Evolutionary conservation across 2,329 filamentous ascomycete species (phyloP).

Genomic region (Aspergillus thermomutatus): DNA sequence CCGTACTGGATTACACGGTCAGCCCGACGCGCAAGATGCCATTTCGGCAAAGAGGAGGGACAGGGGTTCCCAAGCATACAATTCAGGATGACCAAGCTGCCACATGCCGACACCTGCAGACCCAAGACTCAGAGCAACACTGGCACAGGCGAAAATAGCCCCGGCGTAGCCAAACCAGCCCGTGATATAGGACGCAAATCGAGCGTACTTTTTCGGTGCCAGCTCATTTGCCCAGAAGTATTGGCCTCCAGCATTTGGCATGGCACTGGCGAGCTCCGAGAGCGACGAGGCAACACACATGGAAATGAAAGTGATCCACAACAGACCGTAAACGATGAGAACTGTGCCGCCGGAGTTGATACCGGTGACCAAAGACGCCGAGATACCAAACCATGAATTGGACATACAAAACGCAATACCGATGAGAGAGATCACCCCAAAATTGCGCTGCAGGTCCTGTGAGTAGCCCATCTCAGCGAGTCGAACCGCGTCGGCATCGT

Average conservation of each 20-base stretch:
- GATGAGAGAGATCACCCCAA: constrained; percentile 46
- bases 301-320: constrained; percentile 45
- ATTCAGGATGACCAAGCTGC: constrained; percentile 50
- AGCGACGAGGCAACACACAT: constrained; percentile 45
- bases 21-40: background rate
- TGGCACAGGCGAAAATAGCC: constrained; percentile 52
- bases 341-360: constrained; percentile 50
- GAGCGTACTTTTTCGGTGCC: constrained; percentile 43
- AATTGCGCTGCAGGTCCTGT: constrained; percentile 45
- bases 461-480: constrained; percentile 48
- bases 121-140: constrained; percentile 49
- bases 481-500: constrained; percentile 38
- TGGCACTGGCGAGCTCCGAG: constrained; percentile 46
- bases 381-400: constrained; percentile 52
- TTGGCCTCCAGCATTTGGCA: constrained; percentile 51
- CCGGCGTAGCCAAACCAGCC: constrained; percentile 54
- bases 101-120: constrained; percentile 51
- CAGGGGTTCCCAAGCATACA: constrained; percentile 37
- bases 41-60: background rate
- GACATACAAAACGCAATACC: constrained; percentile 51
- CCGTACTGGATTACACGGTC: constrained; percentile 16
- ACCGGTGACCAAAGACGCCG: constrained; percentile 47
- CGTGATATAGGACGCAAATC: constrained; percentile 47
- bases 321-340: constrained; percentile 49
- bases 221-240: constrained; percentile 52